These are phyloP conservation scores for Misopates orontium DNA, from an alignment of 257 asterid genomes.

Conservation along the genomic window DNA sequence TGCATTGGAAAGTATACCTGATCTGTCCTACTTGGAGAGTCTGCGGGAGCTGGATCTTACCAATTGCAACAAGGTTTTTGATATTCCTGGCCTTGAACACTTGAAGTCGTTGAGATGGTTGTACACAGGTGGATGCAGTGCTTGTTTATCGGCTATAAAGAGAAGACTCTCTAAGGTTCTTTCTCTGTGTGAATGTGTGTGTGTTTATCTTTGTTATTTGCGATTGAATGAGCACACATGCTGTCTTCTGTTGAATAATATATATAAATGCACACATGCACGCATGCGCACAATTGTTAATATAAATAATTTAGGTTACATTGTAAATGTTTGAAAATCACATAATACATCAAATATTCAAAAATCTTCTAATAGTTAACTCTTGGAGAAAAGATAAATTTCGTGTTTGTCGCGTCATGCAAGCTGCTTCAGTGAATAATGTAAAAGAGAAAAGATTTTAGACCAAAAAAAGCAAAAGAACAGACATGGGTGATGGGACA, in stretches of 20 bases:
- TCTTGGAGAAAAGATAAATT: too few species aligned
- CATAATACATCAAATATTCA: too few species aligned
- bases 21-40: constrained; percentile 28
- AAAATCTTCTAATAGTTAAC: too few species aligned
- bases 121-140: constrained; percentile 32
- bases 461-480: too few species aligned
- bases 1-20: constrained; percentile 20
- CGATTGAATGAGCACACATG: background rate
- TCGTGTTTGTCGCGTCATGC: too few species aligned
- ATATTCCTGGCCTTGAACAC: constrained; percentile 34
- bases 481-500: too few species aligned
- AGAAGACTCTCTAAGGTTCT: constrained; percentile 31
- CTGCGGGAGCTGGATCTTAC: constrained; percentile 30
- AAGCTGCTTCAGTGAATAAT: too few species aligned
- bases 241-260: background rate
- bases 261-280: too few species aligned
- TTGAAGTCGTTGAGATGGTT: constrained; percentile 35
- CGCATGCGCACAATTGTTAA: too few species aligned
- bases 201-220: background rate
- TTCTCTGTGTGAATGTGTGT: background rate
- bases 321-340: too few species aligned
- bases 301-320: too few species aligned
- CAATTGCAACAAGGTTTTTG: constrained; percentile 32
- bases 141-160: constrained; percentile 16
- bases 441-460: too few species aligned